A percentile compares a stretch with the other conserved stretches of the same genome.
Conservation (phyloP, 352 stramenopile genomes). For the Globisporangium orthogonon region DNA sequence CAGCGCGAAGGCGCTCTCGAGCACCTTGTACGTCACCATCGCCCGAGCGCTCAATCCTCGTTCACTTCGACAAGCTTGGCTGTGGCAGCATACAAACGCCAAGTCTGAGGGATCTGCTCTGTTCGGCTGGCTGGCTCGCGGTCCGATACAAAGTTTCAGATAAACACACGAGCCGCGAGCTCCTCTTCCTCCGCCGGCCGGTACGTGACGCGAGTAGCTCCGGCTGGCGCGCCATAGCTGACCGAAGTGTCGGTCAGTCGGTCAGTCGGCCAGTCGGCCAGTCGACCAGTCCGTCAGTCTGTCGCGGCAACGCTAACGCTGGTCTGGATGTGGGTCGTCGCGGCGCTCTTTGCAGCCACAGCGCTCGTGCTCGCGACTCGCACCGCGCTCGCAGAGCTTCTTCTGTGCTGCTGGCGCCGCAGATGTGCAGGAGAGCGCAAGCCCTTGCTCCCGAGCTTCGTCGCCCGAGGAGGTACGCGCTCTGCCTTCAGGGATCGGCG, state of each 20-base stretch:
- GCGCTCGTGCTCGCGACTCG: background rate
- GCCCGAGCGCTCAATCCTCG: too few relatives aligned
- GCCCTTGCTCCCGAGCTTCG: background rate
- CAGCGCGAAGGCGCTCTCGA: conserved; percentile 2
- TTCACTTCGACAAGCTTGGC: too few relatives aligned
- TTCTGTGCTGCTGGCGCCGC: background rate
- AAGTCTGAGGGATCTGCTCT: too few relatives aligned
- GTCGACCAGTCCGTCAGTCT: too few relatives aligned
- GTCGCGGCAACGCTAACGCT: background rate
- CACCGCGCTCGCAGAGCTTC: background rate
- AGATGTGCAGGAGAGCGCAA: background rate
- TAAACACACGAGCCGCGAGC: background rate
- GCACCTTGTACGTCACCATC: background rate
- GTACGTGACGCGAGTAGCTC: background rate
- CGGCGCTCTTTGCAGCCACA: conserved; percentile 2
- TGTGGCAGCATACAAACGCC: background rate
- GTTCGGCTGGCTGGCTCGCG: background rate
- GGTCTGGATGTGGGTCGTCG: background rate
- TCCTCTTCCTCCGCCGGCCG: background rate
- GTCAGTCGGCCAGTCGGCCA: too few relatives aligned
- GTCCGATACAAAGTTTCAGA: background rate
- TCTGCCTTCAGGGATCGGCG: background rate
- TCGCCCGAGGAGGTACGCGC: conserved; percentile 2
- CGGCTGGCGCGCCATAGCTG: too few relatives aligned
- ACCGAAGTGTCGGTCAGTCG: too few relatives aligned